phyloP scores from a whole-genome alignment of 2,329 filamentous ascomycete species.

The Coniochaeta pulveracea region DNA sequence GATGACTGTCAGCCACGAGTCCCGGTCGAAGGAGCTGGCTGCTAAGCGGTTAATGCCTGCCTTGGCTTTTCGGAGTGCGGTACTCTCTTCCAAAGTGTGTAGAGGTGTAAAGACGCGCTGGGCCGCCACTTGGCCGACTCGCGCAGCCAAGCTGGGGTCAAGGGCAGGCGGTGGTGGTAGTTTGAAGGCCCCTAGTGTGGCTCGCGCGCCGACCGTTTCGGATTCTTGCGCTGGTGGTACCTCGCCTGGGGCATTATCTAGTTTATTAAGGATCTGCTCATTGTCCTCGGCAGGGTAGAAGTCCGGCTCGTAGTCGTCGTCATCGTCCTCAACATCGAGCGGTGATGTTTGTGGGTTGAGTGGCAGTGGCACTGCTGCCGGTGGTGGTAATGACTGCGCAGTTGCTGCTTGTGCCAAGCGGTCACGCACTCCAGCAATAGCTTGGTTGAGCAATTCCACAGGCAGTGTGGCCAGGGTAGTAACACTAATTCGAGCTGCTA shows the following conservation, averaged over 20 bases:
- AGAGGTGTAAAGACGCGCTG: constrained; percentile 71
- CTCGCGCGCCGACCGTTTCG: constrained; percentile 34
- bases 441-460: constrained; percentile 54
- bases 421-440: constrained; percentile 49
- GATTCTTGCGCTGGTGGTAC: constrained; percentile 30
- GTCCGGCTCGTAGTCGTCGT: constrained; percentile 80
- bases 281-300: constrained; percentile 67
- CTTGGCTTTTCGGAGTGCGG: constrained; percentile 48
- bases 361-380: constrained; percentile 27
- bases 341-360: constrained; percentile 48
- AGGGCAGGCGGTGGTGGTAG: constrained; percentile 68
- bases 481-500: constrained; percentile 74
- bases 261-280: constrained; percentile 67
- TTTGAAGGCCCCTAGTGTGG: constrained; percentile 67
- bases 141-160: constrained; percentile 58
- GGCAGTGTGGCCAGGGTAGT: constrained; percentile 66
- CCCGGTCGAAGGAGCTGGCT: constrained; percentile 71
- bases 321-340: constrained; percentile 65
- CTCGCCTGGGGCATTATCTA: constrained; percentile 56
- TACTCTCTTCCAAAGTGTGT: constrained; percentile 56
- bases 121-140: constrained; percentile 64
- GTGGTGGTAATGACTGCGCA: too few relatives aligned
- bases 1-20: constrained; percentile 85
- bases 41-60: constrained; percentile 75
- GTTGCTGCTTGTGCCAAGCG: constrained; percentile 21